These are phyloP conservation scores for Paecilomyces sp. DNA, from an alignment of 2,329 filamentous ascomycete species.

Conservation along the genomic window DNA sequence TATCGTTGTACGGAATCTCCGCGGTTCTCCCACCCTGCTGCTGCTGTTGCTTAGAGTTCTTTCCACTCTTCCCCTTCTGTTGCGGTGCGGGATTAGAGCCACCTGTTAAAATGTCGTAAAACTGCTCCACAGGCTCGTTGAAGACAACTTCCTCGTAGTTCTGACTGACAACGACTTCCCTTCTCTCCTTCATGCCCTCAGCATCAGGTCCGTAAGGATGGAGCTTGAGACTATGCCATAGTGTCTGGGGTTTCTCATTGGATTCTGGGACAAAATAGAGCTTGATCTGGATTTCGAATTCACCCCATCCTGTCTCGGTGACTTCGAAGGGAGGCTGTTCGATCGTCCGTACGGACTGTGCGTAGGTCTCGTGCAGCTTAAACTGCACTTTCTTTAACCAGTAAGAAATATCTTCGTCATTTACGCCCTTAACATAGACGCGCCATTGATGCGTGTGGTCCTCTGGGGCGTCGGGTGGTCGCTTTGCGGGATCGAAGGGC, in stretches of 20 bases:
- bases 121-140: conserved; percentile 90
- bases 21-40: conserved; percentile 58
- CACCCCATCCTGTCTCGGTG: conserved; percentile 91
- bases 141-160: conserved; percentile 92
- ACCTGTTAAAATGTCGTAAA: conserved; percentile 78
- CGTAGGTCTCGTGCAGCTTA: conserved; percentile 95
- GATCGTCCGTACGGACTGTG: conserved; percentile 79
- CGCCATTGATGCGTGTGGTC: conserved; percentile 97
- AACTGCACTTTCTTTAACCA: conserved; percentile 98
- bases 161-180: conserved; percentile 64
- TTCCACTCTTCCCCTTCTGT: conserved; percentile 52
- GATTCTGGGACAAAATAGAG: conserved; percentile 85
- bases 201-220: conserved; percentile 78
- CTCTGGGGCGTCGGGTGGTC: conserved; percentile 67
- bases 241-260: conserved; percentile 88
- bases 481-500: conserved; percentile 68
- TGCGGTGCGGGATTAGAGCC: conserved; percentile 48
- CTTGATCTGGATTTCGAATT: conserved; percentile 94
- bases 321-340: conserved; percentile 79
- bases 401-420: conserved; percentile 84
- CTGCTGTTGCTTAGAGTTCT: conserved; percentile 43
- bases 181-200: conserved; percentile 63
- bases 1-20: conserved; percentile 63
- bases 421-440: conserved; percentile 85
- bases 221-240: conserved; percentile 85